Percentiles rank a stretch among this genome's conserved stretches.
Evolutionary conservation across 805 yeast genomes (phyloP).

Genomic region (Clavispora carvajalis): DNA sequence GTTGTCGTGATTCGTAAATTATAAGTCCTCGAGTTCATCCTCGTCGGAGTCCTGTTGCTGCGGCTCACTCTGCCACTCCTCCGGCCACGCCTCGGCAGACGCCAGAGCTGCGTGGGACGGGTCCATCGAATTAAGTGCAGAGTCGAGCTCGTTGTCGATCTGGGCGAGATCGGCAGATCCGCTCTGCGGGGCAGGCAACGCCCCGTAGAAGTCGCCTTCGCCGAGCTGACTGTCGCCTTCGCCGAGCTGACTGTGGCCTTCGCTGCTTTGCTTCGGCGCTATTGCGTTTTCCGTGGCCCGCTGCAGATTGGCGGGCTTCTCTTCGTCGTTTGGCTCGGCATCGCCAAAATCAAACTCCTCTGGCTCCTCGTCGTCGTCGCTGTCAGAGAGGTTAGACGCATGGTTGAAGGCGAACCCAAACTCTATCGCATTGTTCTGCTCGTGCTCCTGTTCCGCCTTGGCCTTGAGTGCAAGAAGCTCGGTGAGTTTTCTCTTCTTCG

Average conservation of each 20-base stretch:
- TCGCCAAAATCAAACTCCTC: neutral
- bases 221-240: neutral
- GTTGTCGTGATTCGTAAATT: neutral
- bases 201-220: too few species aligned
- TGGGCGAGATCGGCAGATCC: too few species aligned
- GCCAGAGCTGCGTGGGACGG: neutral
- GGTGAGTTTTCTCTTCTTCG: conserved; percentile 12
- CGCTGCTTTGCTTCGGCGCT: neutral
- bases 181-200: too few species aligned
- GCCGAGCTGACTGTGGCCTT: neutral
- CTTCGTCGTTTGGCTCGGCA: conserved; percentile 1
- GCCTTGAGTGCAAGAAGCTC: conserved; percentile 15
- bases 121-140: neutral
- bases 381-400: conserved; percentile 11
- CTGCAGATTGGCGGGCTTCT: too few species aligned
- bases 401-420: conserved; percentile 32
- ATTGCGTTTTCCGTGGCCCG: too few species aligned
- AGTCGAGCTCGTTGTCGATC: neutral
- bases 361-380: conserved; percentile 10
- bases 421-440: conserved; percentile 23
- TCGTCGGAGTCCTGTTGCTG: conserved; percentile 7
- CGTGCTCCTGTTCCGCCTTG: conserved; percentile 24
- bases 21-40: conserved; percentile 10
- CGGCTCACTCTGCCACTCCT: neutral
- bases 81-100: neutral